These are phyloP conservation scores for Pseudocercospora ulei DNA, from an alignment of 2,329 filamentous ascomycete species.

Conservation along the genomic window DNA sequence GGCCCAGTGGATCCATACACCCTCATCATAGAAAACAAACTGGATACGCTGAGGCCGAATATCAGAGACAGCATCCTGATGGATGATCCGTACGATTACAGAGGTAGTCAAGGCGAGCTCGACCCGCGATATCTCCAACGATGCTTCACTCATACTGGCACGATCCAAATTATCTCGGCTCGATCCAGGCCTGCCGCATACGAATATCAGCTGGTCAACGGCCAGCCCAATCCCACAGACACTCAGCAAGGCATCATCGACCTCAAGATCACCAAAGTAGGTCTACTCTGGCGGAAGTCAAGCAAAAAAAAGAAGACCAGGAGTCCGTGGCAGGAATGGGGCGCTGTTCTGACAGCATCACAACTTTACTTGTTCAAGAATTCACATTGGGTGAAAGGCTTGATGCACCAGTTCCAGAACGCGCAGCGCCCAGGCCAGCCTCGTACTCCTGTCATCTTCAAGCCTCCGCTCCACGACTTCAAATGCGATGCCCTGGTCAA, in stretches of 20 bases:
- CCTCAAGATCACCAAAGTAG: constrained; percentile 95
- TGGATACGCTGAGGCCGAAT: constrained; percentile 72
- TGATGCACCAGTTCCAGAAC: constrained; percentile 75
- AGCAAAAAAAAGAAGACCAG: constrained; percentile 87
- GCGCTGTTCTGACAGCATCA: constrained; percentile 88
- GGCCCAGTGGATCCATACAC: constrained; percentile 76
- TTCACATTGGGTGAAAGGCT: constrained; percentile 76
- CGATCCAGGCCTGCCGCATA: constrained; percentile 91
- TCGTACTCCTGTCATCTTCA: constrained; percentile 73
- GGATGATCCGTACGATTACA: constrained; percentile 83
- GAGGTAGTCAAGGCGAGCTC: constrained; percentile 63
- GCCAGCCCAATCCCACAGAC: constrained; percentile 52
- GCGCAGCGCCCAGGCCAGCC: constrained; percentile 64
- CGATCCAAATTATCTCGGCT: constrained; percentile 89
- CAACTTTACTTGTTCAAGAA: constrained; percentile 96
- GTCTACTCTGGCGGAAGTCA: constrained; percentile 88
- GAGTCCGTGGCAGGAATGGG: constrained; percentile 98
- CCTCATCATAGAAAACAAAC: constrained; percentile 78
- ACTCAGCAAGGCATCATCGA: constrained; percentile 89
- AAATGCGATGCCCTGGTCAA: constrained; percentile 91
- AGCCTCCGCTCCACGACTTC: constrained; percentile 79
- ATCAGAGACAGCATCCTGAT: constrained; percentile 86
- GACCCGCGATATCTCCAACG: constrained; percentile 75
- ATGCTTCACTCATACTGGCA: constrained; percentile 81
- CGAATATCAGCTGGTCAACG: constrained; percentile 55